Evolutionary conservation across 2,329 filamentous ascomycete species (phyloP).

Genomic region (Macrophomina tecta): DNA sequence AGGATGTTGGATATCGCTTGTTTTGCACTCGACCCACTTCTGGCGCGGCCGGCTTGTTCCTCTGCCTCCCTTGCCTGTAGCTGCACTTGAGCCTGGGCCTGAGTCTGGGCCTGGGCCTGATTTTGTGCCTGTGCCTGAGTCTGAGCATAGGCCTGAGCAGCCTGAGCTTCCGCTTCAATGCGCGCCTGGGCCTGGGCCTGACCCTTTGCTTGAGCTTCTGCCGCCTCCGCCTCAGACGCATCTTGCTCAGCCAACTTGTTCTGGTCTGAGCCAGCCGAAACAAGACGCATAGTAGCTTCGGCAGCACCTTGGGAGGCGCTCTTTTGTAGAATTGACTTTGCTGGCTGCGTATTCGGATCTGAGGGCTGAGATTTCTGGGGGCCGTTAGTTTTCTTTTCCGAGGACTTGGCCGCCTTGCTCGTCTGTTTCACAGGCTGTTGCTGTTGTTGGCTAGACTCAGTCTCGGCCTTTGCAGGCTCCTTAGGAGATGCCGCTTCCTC

Average conservation of each 20-base stretch:
- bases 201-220: not conserved
- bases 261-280: constrained; percentile 11
- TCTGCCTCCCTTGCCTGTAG: constrained; percentile 15
- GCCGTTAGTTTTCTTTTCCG: constrained; percentile 23
- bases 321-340: constrained; percentile 32
- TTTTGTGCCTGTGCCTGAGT: constrained; percentile 9
- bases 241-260: not conserved
- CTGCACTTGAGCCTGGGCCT: not conserved
- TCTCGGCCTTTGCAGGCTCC: constrained; percentile 37
- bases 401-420: constrained; percentile 38
- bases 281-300: constrained; percentile 30
- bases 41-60: constrained; percentile 1
- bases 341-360: constrained; percentile 12
- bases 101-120: not conserved
- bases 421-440: constrained; percentile 38
- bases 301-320: constrained; percentile 37
- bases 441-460: constrained; percentile 30
- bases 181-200: not conserved
- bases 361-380: constrained; percentile 19
- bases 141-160: constrained; percentile 4
- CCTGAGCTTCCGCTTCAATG: not conserved
- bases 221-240: not conserved
- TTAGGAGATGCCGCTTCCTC: constrained; percentile 23
- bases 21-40: constrained; percentile 26
- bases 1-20: constrained; percentile 27